Evolutionary conservation across 495 filamentous ascomycete species (phyloP), one percentile per base, ranked within the genome.

Genomic region (Daldinia loculata): DNA sequence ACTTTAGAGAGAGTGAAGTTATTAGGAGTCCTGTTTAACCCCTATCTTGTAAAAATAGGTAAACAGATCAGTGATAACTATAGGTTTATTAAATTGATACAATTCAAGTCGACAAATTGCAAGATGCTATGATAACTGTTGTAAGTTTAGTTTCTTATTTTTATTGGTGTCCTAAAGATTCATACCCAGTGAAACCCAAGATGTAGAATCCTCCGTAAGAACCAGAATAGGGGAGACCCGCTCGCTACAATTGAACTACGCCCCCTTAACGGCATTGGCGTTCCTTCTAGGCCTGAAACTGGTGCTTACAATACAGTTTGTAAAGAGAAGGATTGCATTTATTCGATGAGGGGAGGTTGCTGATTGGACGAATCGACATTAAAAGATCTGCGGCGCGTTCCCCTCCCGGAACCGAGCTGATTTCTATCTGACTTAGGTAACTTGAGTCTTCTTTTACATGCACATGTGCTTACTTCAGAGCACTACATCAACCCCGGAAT

Each of bases 281-380:
- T 56, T 67, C 56, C 60, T 63, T 39, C 64, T 43, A 17, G 29
- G 43, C 43, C 52, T 67, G 64, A 68, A 72, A 72, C 70, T 50
- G 34, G 38, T 67, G 63, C 63, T 63, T 15, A 67, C 53, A 60
- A 39, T 15, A 30, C 41, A 5, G 56, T 66, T 61, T 66, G 50
- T 61, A 65, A 70, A 32, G 17, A 57, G 63, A 51, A 66, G 68
- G 68, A 70, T 38, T 63, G 50, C 48, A 56, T 36, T 56, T 51
- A 14, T 56, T 39, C 19, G 41, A 51, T 15, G 51, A 48, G 41
- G 41, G 45, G 43, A 53, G 60, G 56, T 41, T 45, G 19, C 14
- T 67, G 48, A 64, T 68, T 68, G 70, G 70, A 34, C 27, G 36
- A n/a, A 17, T 53, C 14, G 12, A 34, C 53, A 38, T 56, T 61